Percentiles rank a stretch among this genome's conserved stretches.
Conservation (phyloP, 371 early-diverging fungal species). For the Saksenaea oblongispora region DNA sequence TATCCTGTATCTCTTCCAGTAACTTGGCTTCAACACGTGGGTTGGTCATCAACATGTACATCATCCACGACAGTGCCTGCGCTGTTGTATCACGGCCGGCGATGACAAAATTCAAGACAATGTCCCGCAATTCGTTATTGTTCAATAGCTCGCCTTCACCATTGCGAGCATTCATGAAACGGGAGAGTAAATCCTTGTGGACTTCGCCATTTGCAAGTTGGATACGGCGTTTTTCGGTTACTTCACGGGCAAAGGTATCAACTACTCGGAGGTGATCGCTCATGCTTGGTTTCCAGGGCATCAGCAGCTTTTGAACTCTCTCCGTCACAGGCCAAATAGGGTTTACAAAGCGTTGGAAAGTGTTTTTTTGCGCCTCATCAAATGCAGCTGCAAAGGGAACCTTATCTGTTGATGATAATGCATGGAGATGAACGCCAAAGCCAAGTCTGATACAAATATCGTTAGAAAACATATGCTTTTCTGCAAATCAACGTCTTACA, state of each 20-base stretch:
- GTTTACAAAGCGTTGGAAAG: slow-evolving; percentile 43
- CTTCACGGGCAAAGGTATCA: slow-evolving; percentile 47
- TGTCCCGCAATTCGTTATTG: slow-evolving; percentile 59
- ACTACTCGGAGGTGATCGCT: slow-evolving; percentile 39
- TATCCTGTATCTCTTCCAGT: slow-evolving; percentile 54
- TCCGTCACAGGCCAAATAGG: slow-evolving; percentile 38
- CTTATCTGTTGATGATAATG: slow-evolving; percentile 27
- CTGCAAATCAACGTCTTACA: slow-evolving; percentile 20
- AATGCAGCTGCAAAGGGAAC: slow-evolving; percentile 60
- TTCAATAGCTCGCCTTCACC: slow-evolving; percentile 50
- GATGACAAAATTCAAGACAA: slow-evolving; percentile 71
- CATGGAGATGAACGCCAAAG: slow-evolving; percentile 48
- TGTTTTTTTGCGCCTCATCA: slow-evolving; percentile 48
- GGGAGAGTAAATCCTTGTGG: slow-evolving; percentile 54
- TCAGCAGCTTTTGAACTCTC: slow-evolving; percentile 16
- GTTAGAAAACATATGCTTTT: not conserved
- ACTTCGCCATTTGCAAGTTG: slow-evolving; percentile 22
- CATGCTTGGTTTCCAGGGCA: slow-evolving; percentile 27
- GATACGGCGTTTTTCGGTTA: slow-evolving; percentile 42
- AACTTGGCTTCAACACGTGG: slow-evolving; percentile 55
- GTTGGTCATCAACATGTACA: slow-evolving; percentile 53
- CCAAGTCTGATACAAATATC: slow-evolving; percentile 32
- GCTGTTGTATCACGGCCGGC: slow-evolving; percentile 74
- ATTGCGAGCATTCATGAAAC: slow-evolving; percentile 61
- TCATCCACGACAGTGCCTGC: slow-evolving; percentile 65